Base-by-base conservation (phyloP, 352 stramenopile species). In the Globisporangium cystogenes region DNA sequence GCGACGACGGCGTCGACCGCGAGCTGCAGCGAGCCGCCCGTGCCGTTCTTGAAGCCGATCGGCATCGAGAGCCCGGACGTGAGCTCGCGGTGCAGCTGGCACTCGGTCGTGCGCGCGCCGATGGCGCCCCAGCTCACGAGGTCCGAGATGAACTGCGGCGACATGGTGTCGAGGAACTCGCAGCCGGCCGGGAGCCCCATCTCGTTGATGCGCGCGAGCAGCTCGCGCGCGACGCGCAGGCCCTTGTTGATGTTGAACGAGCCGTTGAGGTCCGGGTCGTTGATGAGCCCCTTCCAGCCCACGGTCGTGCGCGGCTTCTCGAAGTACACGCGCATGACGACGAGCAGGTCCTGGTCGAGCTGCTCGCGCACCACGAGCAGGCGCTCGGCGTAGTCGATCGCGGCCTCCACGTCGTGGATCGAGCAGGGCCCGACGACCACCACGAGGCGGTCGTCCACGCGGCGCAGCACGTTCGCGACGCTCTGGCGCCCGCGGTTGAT, bases 211-310 rank as follows among this genome's bases (percentile, higher is more conserved):
- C 84, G 69, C 36, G 81, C 76, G 18, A 96, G 70, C 18, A 96
- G 67, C 59, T 95, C 72, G 49, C 86, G 85, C 1, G 83, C 86
- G 10, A 93, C 70, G 26, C 81, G 81, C 11, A 96, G 69, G 2
- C 84, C 86, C 69, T 96, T 94, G 78, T 95, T 96, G 68, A 96
- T 96, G 66, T 95, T 94, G 68, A 95, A 96, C 31, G 83, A 90
- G 60, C 82, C 83, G 45, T 95, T 73, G 39, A 96, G 80, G 59
- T 96, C 82, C 47, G 86, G 86, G 64, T 96, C 84, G 62, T 96
- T 96, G 70, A 96, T 96, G 60, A 96, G 59, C 8, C 86, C 86
- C 57, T 96, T 96, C 86, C 86, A 96, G 44, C 86, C 86, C 2
- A 96, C 80, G 8, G 86, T 96, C 35, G 86, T 96, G 42, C 86